phyloP scores from a whole-genome alignment of 164 flowering plant genomes.

The Magnolia officinalis region DNA sequence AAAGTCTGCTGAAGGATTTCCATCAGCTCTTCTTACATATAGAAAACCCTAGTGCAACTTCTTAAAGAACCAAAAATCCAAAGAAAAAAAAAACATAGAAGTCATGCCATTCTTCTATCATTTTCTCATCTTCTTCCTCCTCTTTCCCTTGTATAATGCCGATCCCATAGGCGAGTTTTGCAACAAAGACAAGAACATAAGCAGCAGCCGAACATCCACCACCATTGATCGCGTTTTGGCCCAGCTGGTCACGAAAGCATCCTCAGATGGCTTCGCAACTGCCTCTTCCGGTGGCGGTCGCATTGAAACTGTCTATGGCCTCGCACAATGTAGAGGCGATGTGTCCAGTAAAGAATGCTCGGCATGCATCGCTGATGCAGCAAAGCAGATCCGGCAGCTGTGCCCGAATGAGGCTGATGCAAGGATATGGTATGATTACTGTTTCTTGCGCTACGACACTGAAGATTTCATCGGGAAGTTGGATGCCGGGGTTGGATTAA shows the following conservation, averaged over 20 bases:
- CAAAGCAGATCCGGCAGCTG: neutral
- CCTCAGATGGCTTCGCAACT: slow-evolving; percentile 1
- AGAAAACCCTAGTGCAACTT: too few species aligned
- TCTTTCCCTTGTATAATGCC: neutral
- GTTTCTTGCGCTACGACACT: slow-evolving; percentile 8
- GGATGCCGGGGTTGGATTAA: slow-evolving; percentile 10
- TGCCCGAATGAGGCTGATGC: slow-evolving; percentile 6
- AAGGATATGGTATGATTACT: slow-evolving; percentile 13
- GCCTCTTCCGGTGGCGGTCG: neutral
- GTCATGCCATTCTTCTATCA: neutral
- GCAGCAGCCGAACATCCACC: neutral
- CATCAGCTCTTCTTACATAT: too few species aligned
- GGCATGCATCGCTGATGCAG: slow-evolving; percentile 4
- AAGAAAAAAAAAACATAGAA: neutral
- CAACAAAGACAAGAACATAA: neutral
- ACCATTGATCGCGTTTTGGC: slow-evolving; percentile 1
- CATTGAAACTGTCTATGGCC: neutral
- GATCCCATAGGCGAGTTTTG: slow-evolving; percentile 7
- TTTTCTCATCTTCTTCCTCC: slow-evolving; percentile 4
- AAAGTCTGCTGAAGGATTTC: too few species aligned
- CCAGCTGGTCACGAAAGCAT: slow-evolving; percentile 1
- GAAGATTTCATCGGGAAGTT: slow-evolving; percentile 9
- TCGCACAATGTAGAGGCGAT: slow-evolving; percentile 12
- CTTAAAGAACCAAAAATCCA: neutral
- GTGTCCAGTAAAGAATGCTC: slow-evolving; percentile 8